A percentile compares a stretch with the other conserved stretches of the same genome.
These are phyloP conservation scores for Leishmania turanica DNA, from an alignment of 208 protist genomes.

Conservation along the genomic window DNA sequence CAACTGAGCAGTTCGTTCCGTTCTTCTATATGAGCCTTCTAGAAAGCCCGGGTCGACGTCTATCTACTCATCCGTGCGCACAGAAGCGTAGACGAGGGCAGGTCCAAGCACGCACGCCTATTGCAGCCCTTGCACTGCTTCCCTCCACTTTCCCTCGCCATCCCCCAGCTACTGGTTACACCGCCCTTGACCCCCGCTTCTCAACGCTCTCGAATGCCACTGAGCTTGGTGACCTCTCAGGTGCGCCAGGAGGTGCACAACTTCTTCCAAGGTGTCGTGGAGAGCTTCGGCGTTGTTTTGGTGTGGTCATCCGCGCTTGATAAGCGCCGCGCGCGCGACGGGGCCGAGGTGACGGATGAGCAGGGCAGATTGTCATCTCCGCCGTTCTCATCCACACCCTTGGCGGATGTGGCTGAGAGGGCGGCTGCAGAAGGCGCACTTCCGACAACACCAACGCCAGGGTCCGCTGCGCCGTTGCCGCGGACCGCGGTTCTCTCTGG, in stretches of 20 bases:
- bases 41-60: background rate
- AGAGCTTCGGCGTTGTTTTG: slow-evolving; percentile 30
- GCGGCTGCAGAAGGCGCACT: background rate
- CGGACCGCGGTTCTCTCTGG: background rate
- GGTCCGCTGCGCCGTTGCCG: background rate
- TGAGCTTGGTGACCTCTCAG: slow-evolving; percentile 1
- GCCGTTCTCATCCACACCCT: background rate
- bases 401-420: background rate
- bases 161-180: background rate
- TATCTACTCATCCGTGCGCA: background rate
- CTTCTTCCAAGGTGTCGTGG: slow-evolving; percentile 32
- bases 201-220: background rate
- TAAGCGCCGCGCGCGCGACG: background rate
- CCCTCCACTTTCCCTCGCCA: background rate
- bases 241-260: slow-evolving; percentile 16
- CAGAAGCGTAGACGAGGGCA: background rate
- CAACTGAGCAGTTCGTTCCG: background rate
- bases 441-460: background rate
- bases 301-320: background rate
- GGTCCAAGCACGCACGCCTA: background rate
- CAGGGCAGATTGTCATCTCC: background rate
- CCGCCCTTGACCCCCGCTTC: background rate
- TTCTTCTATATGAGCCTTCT: background rate
- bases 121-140: background rate
- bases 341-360: background rate